Conservation (phyloP, 202 grass and related monocot species). For the Setaria viridis region DNA sequence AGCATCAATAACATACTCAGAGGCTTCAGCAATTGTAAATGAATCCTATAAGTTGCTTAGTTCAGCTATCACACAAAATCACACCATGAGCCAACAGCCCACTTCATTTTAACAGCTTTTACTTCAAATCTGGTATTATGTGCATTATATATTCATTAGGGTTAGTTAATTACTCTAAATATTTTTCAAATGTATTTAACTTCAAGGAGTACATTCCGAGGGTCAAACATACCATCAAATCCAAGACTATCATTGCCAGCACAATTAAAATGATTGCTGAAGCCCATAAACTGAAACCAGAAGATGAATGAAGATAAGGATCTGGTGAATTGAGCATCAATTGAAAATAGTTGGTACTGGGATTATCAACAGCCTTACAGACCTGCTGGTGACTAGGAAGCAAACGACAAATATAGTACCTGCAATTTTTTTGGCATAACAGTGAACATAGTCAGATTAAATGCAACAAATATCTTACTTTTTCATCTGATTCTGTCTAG, state of each 20-base stretch:
- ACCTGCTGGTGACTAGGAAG: constrained; percentile 83
- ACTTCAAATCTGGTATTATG: neutral
- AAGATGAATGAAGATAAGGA: constrained; percentile 41
- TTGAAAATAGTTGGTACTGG: constrained; percentile 19
- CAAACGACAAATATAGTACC: constrained; percentile 94
- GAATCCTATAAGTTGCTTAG: constrained; percentile 21
- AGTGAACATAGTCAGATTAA: constrained; percentile 47
- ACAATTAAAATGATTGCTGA: constrained; percentile 80
- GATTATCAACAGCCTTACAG: constrained; percentile 37
- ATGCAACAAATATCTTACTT: constrained; percentile 28
- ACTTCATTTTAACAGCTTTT: constrained; percentile 16
- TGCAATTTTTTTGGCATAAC: constrained; percentile 54
- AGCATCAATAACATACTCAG: neutral
- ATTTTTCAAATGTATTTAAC: constrained; percentile 27
- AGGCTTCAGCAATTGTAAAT: constrained; percentile 33
- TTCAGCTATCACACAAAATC: constrained; percentile 39
- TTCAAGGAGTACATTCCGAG: constrained; percentile 17
- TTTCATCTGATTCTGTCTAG: constrained; percentile 26
- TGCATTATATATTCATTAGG: constrained; percentile 6
- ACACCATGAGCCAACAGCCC: constrained; percentile 5
- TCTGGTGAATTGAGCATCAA: constrained; percentile 36
- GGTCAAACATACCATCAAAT: constrained; percentile 79
- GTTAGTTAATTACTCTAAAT: neutral
- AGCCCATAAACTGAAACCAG: constrained; percentile 85
- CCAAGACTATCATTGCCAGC: constrained; percentile 81